Conservation (phyloP, 2,329 filamentous ascomycete genomes). For the Epichloe sibirici region DNA sequence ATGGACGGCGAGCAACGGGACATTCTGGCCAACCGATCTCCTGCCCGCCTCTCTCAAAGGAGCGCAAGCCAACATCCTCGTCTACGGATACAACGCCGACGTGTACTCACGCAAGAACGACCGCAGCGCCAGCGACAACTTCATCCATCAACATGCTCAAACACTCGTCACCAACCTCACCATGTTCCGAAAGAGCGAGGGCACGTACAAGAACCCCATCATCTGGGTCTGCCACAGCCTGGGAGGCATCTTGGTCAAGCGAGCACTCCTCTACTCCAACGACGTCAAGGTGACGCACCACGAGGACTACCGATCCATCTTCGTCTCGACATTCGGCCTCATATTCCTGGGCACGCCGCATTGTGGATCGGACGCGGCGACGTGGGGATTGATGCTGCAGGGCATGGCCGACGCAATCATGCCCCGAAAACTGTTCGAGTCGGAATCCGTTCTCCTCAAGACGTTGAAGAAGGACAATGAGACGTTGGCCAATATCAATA, state of each 20-base stretch:
- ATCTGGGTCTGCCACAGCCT: slow-evolving; percentile 67
- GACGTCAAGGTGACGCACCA: slow-evolving; percentile 46
- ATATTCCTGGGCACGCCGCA: slow-evolving; percentile 71
- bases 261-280: slow-evolving; percentile 54
- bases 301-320: slow-evolving; percentile 55
- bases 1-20: slow-evolving; percentile 44
- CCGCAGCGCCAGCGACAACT: slow-evolving; percentile 50
- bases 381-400: slow-evolving; percentile 56
- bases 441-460: slow-evolving; percentile 54
- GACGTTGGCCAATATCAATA: slow-evolving; percentile 62
- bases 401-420: slow-evolving; percentile 53
- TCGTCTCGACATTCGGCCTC: slow-evolving; percentile 62
- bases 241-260: slow-evolving; percentile 60
- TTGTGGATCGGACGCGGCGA: slow-evolving; percentile 53
- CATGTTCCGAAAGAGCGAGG: slow-evolving; percentile 46
- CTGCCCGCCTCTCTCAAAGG: slow-evolving; percentile 47
- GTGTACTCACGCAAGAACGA: slow-evolving; percentile 36
- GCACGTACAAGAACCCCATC: slow-evolving; percentile 50
- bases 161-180: slow-evolving; percentile 51
- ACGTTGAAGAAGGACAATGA: slow-evolving; percentile 65
- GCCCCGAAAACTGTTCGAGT: slow-evolving; percentile 54
- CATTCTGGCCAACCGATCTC: slow-evolving; percentile 60
- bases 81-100: slow-evolving; percentile 66
- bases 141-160: slow-evolving; percentile 59
- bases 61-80: slow-evolving; percentile 50